Percentiles rank a stretch among this genome's conserved stretches.
These are phyloP conservation scores for Trichoderma citrinoviride DNA, from an alignment of 2,329 filamentous ascomycete genomes.

Conservation along the genomic window DNA sequence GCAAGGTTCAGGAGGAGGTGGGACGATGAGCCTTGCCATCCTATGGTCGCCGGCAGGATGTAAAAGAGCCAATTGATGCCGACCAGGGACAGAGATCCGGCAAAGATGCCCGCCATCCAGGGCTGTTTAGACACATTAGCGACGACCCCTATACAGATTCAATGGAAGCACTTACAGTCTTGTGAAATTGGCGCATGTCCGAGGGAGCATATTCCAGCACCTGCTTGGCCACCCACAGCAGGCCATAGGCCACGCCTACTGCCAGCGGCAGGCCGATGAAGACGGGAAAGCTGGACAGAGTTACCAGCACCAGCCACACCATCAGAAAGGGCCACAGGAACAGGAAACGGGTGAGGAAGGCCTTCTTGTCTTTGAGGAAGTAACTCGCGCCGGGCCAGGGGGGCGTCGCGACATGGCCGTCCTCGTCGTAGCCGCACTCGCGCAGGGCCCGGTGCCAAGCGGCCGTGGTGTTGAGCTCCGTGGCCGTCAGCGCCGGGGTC, in stretches of 20 bases:
- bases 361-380: constrained; percentile 72
- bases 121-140: constrained; percentile 51
- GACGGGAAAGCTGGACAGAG: constrained; percentile 71
- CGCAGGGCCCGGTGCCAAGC: constrained; percentile 81
- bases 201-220: constrained; percentile 77
- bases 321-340: constrained; percentile 85
- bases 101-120: constrained; percentile 91
- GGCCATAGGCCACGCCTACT: constrained; percentile 60
- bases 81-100: constrained; percentile 78
- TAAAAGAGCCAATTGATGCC: constrained; percentile 72
- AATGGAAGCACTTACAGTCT: constrained; percentile 62
- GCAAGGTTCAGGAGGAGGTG: constrained; percentile 75
- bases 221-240: constrained; percentile 77
- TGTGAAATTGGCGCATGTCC: constrained; percentile 86
- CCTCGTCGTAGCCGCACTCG: constrained; percentile 79
- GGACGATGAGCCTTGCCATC: constrained; percentile 28
- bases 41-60: constrained; percentile 56
- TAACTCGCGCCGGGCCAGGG: constrained; percentile 71
- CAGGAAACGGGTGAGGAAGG: constrained; percentile 79
- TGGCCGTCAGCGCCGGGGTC: constrained; percentile 79
- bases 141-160: background rate
- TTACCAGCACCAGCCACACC: constrained; percentile 66
- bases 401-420: constrained; percentile 67
- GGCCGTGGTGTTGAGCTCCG: constrained; percentile 81
- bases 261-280: constrained; percentile 74